These are phyloP conservation scores for Glycine soja DNA, from an alignment of 306 rosid species.

Conservation along the genomic window DNA sequence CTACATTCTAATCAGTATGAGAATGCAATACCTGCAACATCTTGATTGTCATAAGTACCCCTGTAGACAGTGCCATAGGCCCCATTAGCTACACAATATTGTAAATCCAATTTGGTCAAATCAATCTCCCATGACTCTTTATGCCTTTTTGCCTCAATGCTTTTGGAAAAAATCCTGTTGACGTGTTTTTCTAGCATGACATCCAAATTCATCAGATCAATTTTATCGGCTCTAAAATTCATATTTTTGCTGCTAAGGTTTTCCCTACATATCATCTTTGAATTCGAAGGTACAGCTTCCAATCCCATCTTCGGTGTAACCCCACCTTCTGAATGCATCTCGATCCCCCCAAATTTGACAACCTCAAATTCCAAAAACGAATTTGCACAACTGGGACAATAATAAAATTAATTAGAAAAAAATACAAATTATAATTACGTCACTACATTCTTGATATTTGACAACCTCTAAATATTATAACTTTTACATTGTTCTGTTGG, in stretches of 20 bases:
- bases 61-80: too few species aligned
- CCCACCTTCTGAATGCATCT: slow-evolving; percentile 56
- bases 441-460: not conserved
- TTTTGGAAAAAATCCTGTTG: slow-evolving; percentile 67
- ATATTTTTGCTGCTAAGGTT: slow-evolving; percentile 66
- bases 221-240: slow-evolving; percentile 77
- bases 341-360: slow-evolving; percentile 40
- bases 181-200: slow-evolving; percentile 83
- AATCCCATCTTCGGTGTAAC: slow-evolving; percentile 44
- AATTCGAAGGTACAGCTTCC: slow-evolving; percentile 40
- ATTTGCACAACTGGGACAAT: not conserved
- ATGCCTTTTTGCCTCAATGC: slow-evolving; percentile 53
- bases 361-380: slow-evolving; percentile 44
- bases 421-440: not conserved
- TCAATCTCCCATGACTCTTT: slow-evolving; percentile 65
- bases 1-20: too few species aligned
- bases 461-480: not conserved
- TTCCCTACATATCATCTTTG: slow-evolving; percentile 56
- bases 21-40: too few species aligned
- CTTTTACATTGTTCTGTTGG: not conserved
- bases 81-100: too few species aligned
- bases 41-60: too few species aligned
- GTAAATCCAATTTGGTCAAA: too few species aligned
- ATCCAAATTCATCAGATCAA: slow-evolving; percentile 78
- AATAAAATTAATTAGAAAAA: not conserved